Conservation (phyloP, 345 rosid genomes). For the Hibiscus syriacus region DNA sequence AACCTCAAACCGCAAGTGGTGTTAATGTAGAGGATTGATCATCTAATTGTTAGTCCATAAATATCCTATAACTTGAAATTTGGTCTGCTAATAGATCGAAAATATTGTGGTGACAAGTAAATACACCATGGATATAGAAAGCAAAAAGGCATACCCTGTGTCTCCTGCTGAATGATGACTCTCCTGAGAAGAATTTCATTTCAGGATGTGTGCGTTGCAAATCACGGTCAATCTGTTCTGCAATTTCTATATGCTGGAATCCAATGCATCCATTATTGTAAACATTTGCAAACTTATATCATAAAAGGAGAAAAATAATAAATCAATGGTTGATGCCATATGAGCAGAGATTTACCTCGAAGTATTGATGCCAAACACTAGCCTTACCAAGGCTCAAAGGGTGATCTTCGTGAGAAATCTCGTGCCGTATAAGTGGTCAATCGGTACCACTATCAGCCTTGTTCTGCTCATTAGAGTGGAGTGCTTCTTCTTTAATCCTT, state of each 20-base stretch:
- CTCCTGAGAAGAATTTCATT: conserved; percentile 58
- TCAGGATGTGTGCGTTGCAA: conserved; percentile 67
- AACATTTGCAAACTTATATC: conserved; percentile 8
- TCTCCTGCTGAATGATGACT: conserved; percentile 45
- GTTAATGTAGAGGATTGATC: background rate
- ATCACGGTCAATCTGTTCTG: conserved; percentile 71
- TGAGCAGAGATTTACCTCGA: conserved; percentile 37
- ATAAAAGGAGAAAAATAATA: background rate
- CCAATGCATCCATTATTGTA: conserved; percentile 7
- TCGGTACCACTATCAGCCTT: conserved; percentile 26
- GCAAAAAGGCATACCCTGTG: conserved; percentile 34
- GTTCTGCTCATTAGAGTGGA: conserved; percentile 18
- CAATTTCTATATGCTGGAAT: conserved; percentile 53
- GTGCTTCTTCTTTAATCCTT: conserved; percentile 22
- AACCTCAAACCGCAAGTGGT: background rate
- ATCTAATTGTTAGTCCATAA: background rate
- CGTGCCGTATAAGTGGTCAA: conserved; percentile 49
- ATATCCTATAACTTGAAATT: too few relatives aligned
- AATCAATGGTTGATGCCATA: background rate
- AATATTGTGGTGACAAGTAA: too few relatives aligned
- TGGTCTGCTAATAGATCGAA: too few relatives aligned
- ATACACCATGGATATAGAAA: background rate
- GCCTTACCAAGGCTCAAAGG: conserved; percentile 58
- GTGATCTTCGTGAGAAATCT: conserved; percentile 65
- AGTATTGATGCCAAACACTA: conserved; percentile 57